These are phyloP conservation scores for Heterotrichella gracilis DNA, from an alignment of 352 stramenopile species.

Conservation along the genomic window DNA sequence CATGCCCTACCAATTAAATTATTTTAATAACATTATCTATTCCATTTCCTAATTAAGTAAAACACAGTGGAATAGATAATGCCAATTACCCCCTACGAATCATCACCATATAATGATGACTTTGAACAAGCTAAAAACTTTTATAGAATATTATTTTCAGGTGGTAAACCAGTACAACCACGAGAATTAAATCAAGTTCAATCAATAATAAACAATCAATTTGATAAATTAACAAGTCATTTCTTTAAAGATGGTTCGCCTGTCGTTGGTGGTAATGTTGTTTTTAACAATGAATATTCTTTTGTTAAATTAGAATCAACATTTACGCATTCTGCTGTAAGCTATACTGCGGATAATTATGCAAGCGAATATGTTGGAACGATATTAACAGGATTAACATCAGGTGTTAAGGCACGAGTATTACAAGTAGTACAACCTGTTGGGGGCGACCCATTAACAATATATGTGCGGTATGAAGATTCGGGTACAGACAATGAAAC, in stretches of 20 bases:
- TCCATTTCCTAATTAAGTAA: too few relatives aligned
- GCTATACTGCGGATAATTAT: too few relatives aligned
- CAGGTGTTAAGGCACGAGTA: slow-evolving; percentile 9
- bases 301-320: background rate
- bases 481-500: background rate
- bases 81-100: background rate
- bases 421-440: background rate
- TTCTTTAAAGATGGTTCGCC: background rate
- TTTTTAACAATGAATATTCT: background rate
- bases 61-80: too few relatives aligned
- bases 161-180: background rate
- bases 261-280: background rate
- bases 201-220: background rate
- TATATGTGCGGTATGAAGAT: slow-evolving; percentile 9
- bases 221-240: background rate
- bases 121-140: background rate
- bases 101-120: background rate
- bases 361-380: too few relatives aligned
- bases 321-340: background rate
- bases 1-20: too few relatives aligned
- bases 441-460: background rate
- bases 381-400: too few relatives aligned
- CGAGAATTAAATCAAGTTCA: background rate
- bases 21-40: too few relatives aligned
- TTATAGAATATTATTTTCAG: background rate